A percentile compares a stretch with the other conserved stretches of the same genome.
Evolutionary conservation across 345 rosid genomes (phyloP).

Genomic region (Alliaria petiolata): DNA sequence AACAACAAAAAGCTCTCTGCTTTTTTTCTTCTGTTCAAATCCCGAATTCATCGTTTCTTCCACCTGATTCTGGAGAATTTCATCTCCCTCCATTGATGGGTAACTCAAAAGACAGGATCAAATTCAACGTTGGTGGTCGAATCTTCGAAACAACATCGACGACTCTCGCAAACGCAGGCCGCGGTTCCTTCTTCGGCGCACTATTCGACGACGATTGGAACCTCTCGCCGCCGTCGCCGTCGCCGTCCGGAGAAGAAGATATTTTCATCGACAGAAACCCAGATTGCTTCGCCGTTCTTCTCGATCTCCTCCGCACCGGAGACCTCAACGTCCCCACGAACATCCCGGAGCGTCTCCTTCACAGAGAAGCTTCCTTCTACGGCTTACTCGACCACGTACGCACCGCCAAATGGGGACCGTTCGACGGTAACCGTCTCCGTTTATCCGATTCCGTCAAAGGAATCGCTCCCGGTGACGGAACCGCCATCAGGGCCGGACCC

Average conservation of each 20-base stretch:
- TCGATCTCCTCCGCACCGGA: slow-evolving; percentile 97
- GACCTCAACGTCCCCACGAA: slow-evolving; percentile 69
- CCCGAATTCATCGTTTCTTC: neutral
- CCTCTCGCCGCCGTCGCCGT: slow-evolving; percentile 25
- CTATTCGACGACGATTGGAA: slow-evolving; percentile 81
- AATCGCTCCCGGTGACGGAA: slow-evolving; percentile 94
- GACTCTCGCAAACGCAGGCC: slow-evolving; percentile 88
- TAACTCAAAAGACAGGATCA: slow-evolving; percentile 60
- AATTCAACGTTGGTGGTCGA: slow-evolving; percentile 91
- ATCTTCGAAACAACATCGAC: slow-evolving; percentile 89
- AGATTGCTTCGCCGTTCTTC: slow-evolving; percentile 83
- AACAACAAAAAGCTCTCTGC: neutral
- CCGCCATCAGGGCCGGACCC: slow-evolving; percentile 89
- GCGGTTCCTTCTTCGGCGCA: slow-evolving; percentile 83
- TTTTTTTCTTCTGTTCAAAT: slow-evolving; percentile 1
- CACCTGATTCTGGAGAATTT: neutral
- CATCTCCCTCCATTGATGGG: slow-evolving; percentile 50
- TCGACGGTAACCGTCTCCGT: slow-evolving; percentile 78
- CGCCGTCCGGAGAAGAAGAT: slow-evolving; percentile 21
- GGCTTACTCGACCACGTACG: slow-evolving; percentile 78
- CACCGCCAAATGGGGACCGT: slow-evolving; percentile 74
- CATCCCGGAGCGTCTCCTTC: slow-evolving; percentile 64
- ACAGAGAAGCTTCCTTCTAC: slow-evolving; percentile 79
- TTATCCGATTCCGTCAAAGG: slow-evolving; percentile 56
- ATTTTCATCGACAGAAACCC: slow-evolving; percentile 83